Base-by-base conservation (phyloP, 2,329 filamentous ascomycete genomes). In the Canariomyces notabilis region DNA sequence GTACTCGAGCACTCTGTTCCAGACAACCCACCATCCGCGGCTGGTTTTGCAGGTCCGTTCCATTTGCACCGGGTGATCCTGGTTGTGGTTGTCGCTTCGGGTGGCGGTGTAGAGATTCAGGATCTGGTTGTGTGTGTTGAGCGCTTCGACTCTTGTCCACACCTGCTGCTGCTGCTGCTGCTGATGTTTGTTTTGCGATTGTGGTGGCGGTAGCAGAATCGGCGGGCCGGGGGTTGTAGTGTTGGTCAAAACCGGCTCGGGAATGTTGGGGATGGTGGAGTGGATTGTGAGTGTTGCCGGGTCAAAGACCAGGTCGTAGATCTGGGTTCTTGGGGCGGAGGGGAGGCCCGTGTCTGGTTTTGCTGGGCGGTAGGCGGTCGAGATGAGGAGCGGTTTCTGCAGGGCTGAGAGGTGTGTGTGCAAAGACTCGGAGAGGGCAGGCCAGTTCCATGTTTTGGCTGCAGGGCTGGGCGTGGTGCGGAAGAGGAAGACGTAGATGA, bases 401-500 rank as follows among this genome's bases (percentile, higher is more conserved):
- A 85, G 67, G 1, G 81, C 77, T 2, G 70, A 67, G 11, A 85
- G 71, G 56, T 85, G 80, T 51, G 76, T 65, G 56, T 83, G 79
- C 18, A 85, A 65, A 1, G 76, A 77, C 37, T 72, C 73, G 59
- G 84, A 84, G 6, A 83, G 64, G 0, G 67, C 57, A n/a, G 76
- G 69, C 61, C 70, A 75, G 4, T 29, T 12, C n/a, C n/a, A n/a
- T n/a, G 26, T 8, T 29, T 11, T 12, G 4, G 26, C 26, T 9
- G 74, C 73, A 2, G 83, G 64, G 1, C 79, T 77, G 44, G 78
- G 72, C 6, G 83, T 83, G 37, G 73, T 72, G 34, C 76, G 67
- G 63, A 91, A 91, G 4, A 93, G 69, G 50, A 93, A 83, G 1
- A 83, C 78, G 61, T 87, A 90, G 38, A 91, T 77, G 64, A 91